These are phyloP conservation scores for Bremia lactucae DNA, from an alignment of 352 stramenopile species.

Conservation along the genomic window DNA sequence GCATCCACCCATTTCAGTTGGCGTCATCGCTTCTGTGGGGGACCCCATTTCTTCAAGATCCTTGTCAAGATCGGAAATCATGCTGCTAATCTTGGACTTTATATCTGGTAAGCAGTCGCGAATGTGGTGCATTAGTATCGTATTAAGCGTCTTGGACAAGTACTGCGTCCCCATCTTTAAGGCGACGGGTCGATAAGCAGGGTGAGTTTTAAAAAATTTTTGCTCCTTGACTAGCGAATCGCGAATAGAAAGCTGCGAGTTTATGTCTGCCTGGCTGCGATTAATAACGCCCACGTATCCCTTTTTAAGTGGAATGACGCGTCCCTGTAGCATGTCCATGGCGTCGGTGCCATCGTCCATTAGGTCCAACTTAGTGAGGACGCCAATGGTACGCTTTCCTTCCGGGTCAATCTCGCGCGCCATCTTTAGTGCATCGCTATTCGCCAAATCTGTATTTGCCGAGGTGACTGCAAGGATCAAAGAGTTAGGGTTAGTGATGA, in stretches of 20 bases:
- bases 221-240: conserved; percentile 93
- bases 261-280: conserved; percentile 97
- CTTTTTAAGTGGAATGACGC: conserved; percentile 93
- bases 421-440: conserved; percentile 98
- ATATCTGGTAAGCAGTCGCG: conserved; percentile 97
- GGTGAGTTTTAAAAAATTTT: conserved; percentile 96
- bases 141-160: conserved; percentile 95
- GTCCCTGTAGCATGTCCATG: conserved; percentile 92
- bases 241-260: conserved; percentile 91
- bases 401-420: conserved; percentile 87
- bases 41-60: conserved; percentile 94
- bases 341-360: conserved; percentile 99
- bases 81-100: conserved; percentile 94
- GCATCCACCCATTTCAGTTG: conserved; percentile 87
- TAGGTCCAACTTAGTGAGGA: conserved; percentile 99
- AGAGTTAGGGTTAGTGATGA: conserved; percentile 97
- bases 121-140: conserved; percentile 99
- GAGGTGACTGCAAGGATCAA: conserved; percentile 98
- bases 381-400: conserved; percentile 95
- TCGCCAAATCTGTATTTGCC: conserved; percentile 98
- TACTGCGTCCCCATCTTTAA: conserved; percentile 94
- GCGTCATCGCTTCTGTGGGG: conserved; percentile 79
- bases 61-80: conserved; percentile 91
- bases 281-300: conserved; percentile 99
- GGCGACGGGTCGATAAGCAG: conserved; percentile 88